Evolutionary conservation across 768 basidiomycete genomes (phyloP), one percentile per base, ranked within the genome.

Genomic region (Podaxis sp.): DNA sequence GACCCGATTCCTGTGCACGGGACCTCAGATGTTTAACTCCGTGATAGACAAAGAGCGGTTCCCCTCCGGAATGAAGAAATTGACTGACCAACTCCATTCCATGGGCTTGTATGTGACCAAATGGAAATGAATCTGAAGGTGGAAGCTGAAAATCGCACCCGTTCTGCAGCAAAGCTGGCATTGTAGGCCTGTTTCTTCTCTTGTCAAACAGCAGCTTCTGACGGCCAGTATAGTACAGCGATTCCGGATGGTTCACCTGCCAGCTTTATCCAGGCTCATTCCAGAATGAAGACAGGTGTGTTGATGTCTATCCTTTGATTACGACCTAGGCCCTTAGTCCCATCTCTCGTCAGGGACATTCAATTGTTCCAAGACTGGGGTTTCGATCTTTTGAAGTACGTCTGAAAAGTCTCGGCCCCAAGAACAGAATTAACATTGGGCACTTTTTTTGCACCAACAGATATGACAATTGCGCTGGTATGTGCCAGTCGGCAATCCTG

Each of bases 181-280:
- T 88, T 56, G 87, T 88, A 66, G 65, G 83, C 68, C 11, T 43
- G 50, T 24, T 49, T 29, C 17, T 29, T 37, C 17, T 4, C 40
- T 41, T 13, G 15, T 19, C 1, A 3, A 11, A 2, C 8, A 46
- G 4, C n/a, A 19, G 29, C n/a, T 40, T 40, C 41, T 55, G 37
- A 64, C 22, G 52, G 9, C 53, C 40, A 13, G n/a, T 29, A 37
- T 51, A 86, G 86, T 88, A 88, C 64, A 83, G 86, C 63, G 85
- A 87, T 66, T 80, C 87, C 0, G 87, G 87, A 19, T 88, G 86
- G 87, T 86, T 81, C 67, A 88, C 87, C 25, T 89, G 87, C 66
- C 79, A 81, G 50, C 62, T 80, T 11, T 89, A 87, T 68, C 87
- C 87, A 22, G 87, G 87, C 19, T 88, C 87, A 4, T 88, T 78